Evolutionary conservation across 176 grass and related monocot species (phyloP), one percentile per base, ranked within the genome.

Genomic region (Cenchrus americanus): DNA sequence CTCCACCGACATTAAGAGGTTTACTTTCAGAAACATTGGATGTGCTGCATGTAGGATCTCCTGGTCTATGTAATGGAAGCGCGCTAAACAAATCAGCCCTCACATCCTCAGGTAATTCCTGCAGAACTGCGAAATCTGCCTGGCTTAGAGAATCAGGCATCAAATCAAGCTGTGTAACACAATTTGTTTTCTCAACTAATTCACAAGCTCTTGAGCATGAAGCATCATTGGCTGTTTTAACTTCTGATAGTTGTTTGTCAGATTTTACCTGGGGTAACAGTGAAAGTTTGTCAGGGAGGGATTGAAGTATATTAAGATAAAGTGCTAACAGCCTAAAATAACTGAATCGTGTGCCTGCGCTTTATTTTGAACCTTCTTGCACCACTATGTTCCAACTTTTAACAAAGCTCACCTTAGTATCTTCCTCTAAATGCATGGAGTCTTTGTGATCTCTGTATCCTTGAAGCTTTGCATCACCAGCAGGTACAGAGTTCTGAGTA

Each of bases 81-180:
- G 60, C 62, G 34, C 84, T 73, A 86, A 88, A 73, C 84, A 94
- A 67, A 86, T 91, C 89, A 86, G 82, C 79, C 73, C 77, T 95
- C 42, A 95, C 88, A 79, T 93, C 84, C 14, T 91, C 93, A 19
- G 93, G 93, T 86, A 95, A 84, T 68, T 95, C 84, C 80, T 93
- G 80, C 32, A 98, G 73, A 83, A 90, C 86, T 21, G 89, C 88
- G 13, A 80, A 46, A 77, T 95, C 89, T 83, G 84, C 73, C 79
- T 98, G 93, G 88, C 89, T 93, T 71, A 91, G 80, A 86, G 96
- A 90, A 77, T 70, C 69, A 76, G 93, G 96, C 89, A 95, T 90
- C 72, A 92, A 78, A 89, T 93, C 88, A 78, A 83, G 52, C 26
- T 83, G 77, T 24, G 62, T 77, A 41, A 58, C 52, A 79, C 18